Evolutionary conservation across 768 basidiomycete species (phyloP).

Genomic region (Collybia sordida): DNA sequence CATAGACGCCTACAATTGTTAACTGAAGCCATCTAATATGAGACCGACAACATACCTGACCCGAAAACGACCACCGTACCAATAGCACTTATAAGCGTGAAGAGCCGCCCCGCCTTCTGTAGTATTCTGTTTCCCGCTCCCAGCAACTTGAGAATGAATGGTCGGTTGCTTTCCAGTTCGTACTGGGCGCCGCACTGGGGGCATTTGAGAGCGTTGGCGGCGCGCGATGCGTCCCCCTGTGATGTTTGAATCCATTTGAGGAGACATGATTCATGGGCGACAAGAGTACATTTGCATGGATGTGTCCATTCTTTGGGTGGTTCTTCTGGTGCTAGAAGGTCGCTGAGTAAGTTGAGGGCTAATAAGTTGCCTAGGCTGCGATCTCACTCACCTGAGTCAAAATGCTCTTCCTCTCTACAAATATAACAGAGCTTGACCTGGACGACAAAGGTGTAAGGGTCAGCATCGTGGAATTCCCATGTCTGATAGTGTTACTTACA

Average conservation of each 20-base stretch:
- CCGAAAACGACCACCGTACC: conserved; percentile 55
- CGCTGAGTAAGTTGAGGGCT: not conserved
- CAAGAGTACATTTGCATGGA: conserved; percentile 77
- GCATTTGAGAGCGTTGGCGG: conserved; percentile 72
- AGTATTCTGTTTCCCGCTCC: conserved; percentile 49
- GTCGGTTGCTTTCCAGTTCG: conserved; percentile 66
- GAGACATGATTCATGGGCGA: conserved; percentile 80
- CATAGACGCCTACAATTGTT: conserved; percentile 32
- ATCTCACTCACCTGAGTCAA: conserved; percentile 39
- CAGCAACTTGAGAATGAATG: conserved; percentile 48
- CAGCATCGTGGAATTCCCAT: not conserved
- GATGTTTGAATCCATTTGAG: conserved; percentile 78
- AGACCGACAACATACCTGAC: conserved; percentile 46
- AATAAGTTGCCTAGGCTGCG: not conserved
- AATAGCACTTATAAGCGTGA: conserved; percentile 50
- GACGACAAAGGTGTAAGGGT: not conserved
- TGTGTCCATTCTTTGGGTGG: conserved; percentile 70
- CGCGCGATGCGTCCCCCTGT: conserved; percentile 52
- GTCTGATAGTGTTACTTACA: conserved; percentile 13
- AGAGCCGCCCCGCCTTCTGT: conserved; percentile 49
- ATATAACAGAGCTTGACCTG: conserved; percentile 80
- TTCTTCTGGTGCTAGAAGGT: conserved; percentile 35
- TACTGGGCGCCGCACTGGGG: conserved; percentile 73
- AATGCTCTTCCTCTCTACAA: conserved; percentile 69
- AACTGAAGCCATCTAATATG: not conserved